Base-by-base conservation (phyloP, 2,329 filamentous ascomycete genomes). In the Aspergillus phoenicis region DNA sequence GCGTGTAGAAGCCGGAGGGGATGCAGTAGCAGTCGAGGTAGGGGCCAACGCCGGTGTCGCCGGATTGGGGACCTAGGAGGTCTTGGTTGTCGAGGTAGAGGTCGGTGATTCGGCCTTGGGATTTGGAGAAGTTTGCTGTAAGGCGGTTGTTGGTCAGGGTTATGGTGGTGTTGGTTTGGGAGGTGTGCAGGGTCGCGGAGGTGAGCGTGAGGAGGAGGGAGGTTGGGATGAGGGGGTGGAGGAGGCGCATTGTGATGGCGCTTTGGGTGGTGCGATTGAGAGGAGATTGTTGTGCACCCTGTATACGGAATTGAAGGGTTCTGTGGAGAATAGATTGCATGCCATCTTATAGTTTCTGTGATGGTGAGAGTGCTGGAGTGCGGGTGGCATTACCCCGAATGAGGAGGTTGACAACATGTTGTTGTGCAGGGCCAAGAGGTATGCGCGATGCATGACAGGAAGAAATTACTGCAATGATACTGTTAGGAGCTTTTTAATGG, bases 11-110 rank as follows among this genome's bases (percentile, higher is more conserved):
- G 0, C 86, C 86, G 0, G 78, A 79, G 1, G 85, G 84, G 0
- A 79, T 84, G 68, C 86, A 89, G 72, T 88, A 86, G 70, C 86
- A 89, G 70, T 89, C 86, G 5, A 88, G 81, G 67, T 88, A 87
- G 1, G 85, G 83, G 0, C 84, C 83, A 26, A 82, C 78, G 2
- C 85, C 85, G 4, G 73, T 78, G 17, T 75, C 76, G 17, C 79
- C 80, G n/a, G 74, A 68, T 36, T 66, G 63, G 3, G 64, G 62
- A 11, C 85, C 84, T 1, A 87, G 79, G 1, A 88, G 77, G 63
- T 87, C 81, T 61, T 83, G 80, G 0, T 75, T 76, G 65, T 83
- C 81, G 0, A 84, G 77, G 10, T 71, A 74, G 3, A 84, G 70
- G 17, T 74, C 70, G 8, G 77, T 71, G 20, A 83, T 77, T 11